phyloP scores from a whole-genome alignment of 352 stramenopile species.

The Globisporangium echinulatum region DNA sequence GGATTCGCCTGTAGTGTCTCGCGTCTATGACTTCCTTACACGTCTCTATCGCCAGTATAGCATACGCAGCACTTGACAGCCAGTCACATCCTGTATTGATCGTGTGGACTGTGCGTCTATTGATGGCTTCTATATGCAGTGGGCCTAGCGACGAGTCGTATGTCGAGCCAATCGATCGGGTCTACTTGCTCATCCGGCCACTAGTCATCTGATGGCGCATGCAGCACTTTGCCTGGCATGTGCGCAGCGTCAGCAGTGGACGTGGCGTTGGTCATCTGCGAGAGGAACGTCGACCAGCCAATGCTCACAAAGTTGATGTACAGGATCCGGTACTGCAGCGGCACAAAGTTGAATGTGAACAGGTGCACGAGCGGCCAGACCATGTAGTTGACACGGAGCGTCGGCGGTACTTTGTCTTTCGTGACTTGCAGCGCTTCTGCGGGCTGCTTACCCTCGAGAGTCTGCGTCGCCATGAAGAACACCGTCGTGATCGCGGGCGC shows the following conservation, averaged over 20 bases:
- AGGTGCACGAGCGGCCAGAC: conserved; percentile 45
- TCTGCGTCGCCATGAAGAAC: conserved; percentile 38
- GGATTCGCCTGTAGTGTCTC: neutral
- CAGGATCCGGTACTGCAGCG: conserved; percentile 43
- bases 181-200: no score
- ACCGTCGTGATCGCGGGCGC: conserved; percentile 28
- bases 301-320: conserved; percentile 49
- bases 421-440: conserved; percentile 28
- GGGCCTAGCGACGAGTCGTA: no score
- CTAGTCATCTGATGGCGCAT: no score
- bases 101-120: no score
- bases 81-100: no score
- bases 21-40: no score
- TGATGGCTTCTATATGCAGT: no score
- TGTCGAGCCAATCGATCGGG: no score
- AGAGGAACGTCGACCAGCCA: conserved; percentile 44
- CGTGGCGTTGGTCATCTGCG: conserved; percentile 32
- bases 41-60: no score
- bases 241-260: neutral
- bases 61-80: no score
- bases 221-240: no score
- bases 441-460: conserved; percentile 26
- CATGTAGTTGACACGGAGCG: conserved; percentile 35
- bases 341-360: conserved; percentile 40
- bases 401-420: conserved; percentile 29